phyloP scores from a whole-genome alignment of 768 basidiomycete genomes.

The Zangia roseola region DNA sequence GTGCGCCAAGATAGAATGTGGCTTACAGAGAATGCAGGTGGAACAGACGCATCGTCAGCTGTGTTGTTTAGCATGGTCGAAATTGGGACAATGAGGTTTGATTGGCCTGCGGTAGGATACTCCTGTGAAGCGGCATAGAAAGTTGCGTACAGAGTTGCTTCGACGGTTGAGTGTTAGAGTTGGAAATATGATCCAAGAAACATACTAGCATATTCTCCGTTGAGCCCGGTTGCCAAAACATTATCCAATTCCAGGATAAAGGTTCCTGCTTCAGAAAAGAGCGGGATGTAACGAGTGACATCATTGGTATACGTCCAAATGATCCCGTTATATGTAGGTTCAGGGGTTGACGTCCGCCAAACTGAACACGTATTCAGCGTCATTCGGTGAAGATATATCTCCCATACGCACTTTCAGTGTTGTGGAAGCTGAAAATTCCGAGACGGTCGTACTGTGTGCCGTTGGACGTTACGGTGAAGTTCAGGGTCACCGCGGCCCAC shows the following conservation, averaged over 20 bases:
- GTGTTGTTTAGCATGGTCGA: slow-evolving; percentile 61
- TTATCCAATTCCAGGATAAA: slow-evolving; percentile 79
- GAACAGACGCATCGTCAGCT: slow-evolving; percentile 73
- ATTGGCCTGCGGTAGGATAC: slow-evolving; percentile 58
- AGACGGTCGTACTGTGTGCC: slow-evolving; percentile 77
- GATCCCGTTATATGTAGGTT: slow-evolving; percentile 68
- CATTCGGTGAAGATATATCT: neutral
- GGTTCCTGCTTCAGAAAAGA: slow-evolving; percentile 65
- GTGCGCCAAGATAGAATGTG: neutral
- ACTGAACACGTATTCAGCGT: slow-evolving; percentile 37
- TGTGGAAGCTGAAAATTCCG: slow-evolving; percentile 71
- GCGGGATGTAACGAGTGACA: slow-evolving; percentile 66
- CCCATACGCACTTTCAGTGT: slow-evolving; percentile 62
- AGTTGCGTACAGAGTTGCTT: slow-evolving; percentile 69
- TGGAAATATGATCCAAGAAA: slow-evolving; percentile 2
- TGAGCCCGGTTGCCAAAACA: slow-evolving; percentile 51
- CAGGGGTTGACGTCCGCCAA: slow-evolving; percentile 80
- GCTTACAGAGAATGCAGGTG: slow-evolving; percentile 67
- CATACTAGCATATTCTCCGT: slow-evolving; percentile 71
- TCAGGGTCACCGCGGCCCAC: slow-evolving; percentile 74
- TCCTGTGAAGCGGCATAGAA: slow-evolving; percentile 59
- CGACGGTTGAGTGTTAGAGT: neutral
- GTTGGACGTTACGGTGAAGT: slow-evolving; percentile 76
- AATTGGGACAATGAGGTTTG: slow-evolving; percentile 68
- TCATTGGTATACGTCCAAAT: slow-evolving; percentile 81